phyloP scores from a whole-genome alignment of 2,329 filamentous ascomycete genomes.

The Aspergillus nomiae region DNA sequence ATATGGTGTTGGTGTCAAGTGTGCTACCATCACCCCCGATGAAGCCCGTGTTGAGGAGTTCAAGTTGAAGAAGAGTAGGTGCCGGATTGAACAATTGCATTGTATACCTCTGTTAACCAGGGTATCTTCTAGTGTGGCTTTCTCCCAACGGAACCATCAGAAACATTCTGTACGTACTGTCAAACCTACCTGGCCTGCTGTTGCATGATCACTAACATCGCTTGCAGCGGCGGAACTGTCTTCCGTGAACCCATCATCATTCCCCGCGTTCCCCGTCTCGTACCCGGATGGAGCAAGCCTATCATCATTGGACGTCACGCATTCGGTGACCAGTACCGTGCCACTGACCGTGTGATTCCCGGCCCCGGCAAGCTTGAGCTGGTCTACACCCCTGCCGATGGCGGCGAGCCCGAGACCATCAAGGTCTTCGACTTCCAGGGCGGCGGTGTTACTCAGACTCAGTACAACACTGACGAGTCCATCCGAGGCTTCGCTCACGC shows the following conservation, averaged over 20 bases:
- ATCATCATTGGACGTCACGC: conserved; percentile 99
- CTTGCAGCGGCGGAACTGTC: conserved; percentile 76
- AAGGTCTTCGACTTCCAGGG: conserved; percentile 89
- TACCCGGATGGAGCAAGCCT: conserved; percentile 97
- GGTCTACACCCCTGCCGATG: conserved; percentile 83
- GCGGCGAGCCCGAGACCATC: conserved; percentile 79
- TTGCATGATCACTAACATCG: conserved; percentile 22
- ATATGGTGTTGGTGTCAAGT: conserved; percentile 98
- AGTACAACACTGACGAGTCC: conserved; percentile 98
- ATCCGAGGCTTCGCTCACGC: conserved; percentile 95
- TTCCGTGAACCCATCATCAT: conserved; percentile 99
- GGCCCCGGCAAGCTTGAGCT: conserved; percentile 88
- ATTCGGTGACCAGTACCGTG: conserved; percentile 97
- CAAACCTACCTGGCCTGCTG: background rate
- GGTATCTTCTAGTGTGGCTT: conserved; percentile 74
- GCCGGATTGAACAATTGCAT: background rate
- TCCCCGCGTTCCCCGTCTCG: conserved; percentile 84
- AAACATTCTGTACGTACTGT: conserved; percentile 59
- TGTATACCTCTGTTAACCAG: conserved; percentile 7
- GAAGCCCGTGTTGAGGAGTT: conserved; percentile 97
- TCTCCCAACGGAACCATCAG: conserved; percentile 89
- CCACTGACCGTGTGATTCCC: conserved; percentile 83
- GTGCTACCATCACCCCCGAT: conserved; percentile 97
- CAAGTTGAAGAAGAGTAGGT: conserved; percentile 93
- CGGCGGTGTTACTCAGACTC: conserved; percentile 85